These are phyloP conservation scores for Evernia prunastri DNA, from an alignment of 495 filamentous ascomycete genomes.

Conservation along the genomic window DNA sequence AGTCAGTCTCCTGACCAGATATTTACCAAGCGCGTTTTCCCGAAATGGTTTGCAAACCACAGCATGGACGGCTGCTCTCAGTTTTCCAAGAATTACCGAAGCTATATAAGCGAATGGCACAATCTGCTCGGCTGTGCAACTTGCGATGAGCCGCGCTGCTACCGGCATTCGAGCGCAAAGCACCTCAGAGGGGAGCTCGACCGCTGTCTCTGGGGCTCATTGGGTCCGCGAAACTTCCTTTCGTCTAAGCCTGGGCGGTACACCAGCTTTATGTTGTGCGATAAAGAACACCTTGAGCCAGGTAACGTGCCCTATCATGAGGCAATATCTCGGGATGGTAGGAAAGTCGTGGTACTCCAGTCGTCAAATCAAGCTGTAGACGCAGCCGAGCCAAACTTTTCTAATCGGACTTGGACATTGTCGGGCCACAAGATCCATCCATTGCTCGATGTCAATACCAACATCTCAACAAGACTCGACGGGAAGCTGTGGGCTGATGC, in stretches of 20 bases:
- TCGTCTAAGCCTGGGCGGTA: slow-evolving; percentile 8
- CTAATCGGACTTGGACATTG: neutral
- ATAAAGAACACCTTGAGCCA: neutral
- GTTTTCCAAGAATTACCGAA: neutral
- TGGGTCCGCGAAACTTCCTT: slow-evolving; percentile 21
- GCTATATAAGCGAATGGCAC: slow-evolving; percentile 4
- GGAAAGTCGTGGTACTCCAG: slow-evolving; percentile 1
- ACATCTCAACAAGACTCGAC: neutral
- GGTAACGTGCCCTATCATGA: neutral
- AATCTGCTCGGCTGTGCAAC: neutral
- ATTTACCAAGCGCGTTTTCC: neutral
- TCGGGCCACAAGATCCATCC: neutral
- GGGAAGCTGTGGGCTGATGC: neutral
- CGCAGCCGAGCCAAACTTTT: neutral
- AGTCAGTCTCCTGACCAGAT: neutral
- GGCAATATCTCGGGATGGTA: slow-evolving; percentile 7
- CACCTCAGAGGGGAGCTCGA: slow-evolving; percentile 15
- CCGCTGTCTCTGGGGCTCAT: slow-evolving; percentile 19
- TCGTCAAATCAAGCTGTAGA: neutral
- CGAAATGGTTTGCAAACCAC: slow-evolving; percentile 1
- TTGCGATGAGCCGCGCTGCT: neutral
- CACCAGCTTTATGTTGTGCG: slow-evolving; percentile 10
- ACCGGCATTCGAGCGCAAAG: neutral
- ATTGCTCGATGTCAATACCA: neutral
- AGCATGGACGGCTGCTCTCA: neutral